These are phyloP conservation scores for Saccharomyces hybrid DNA, from an alignment of 1,139 yeast genomes.

Conservation along the genomic window DNA sequence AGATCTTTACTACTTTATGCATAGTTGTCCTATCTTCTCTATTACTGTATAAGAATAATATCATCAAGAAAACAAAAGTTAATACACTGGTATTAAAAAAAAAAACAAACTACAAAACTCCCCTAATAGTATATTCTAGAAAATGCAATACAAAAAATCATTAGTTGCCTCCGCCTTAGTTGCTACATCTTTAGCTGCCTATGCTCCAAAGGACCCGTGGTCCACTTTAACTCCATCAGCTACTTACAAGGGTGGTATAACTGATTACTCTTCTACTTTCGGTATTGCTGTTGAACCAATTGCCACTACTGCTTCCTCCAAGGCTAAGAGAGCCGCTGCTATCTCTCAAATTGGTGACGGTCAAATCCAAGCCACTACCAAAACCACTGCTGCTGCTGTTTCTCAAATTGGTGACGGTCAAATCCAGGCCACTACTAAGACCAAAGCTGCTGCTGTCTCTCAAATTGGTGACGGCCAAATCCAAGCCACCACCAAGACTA, in stretches of 20 bases:
- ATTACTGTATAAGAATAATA: neutral
- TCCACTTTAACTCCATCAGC: conserved; percentile 60
- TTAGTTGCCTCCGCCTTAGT: conserved; percentile 39
- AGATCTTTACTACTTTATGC: neutral
- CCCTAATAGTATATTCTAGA: neutral
- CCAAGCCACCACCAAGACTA: conserved; percentile 5
- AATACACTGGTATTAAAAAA: neutral
- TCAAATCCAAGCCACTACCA: conserved; percentile 49
- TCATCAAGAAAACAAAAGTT: neutral
- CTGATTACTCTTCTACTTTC: conserved; percentile 27
- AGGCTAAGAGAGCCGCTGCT: conserved; percentile 43
- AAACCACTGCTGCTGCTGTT: conserved; percentile 37
- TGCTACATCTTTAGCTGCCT: conserved; percentile 50
- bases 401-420: conserved; percentile 42
- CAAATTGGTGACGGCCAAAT: conserved; percentile 5
- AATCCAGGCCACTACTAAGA: conserved; percentile 10
- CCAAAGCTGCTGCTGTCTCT: conserved; percentile 30
- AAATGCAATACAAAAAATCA: conserved; percentile 31
- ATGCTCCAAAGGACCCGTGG: conserved; percentile 65
- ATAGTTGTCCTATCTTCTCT: neutral
- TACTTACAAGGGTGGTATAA: conserved; percentile 50
- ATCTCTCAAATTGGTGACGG: conserved; percentile 41
- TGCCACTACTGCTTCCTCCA: conserved; percentile 34
- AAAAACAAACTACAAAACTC: neutral
- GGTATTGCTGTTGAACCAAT: conserved; percentile 17